Conservation (phyloP, 2,329 filamentous ascomycete genomes). For the Metarhizium brunneum region DNA sequence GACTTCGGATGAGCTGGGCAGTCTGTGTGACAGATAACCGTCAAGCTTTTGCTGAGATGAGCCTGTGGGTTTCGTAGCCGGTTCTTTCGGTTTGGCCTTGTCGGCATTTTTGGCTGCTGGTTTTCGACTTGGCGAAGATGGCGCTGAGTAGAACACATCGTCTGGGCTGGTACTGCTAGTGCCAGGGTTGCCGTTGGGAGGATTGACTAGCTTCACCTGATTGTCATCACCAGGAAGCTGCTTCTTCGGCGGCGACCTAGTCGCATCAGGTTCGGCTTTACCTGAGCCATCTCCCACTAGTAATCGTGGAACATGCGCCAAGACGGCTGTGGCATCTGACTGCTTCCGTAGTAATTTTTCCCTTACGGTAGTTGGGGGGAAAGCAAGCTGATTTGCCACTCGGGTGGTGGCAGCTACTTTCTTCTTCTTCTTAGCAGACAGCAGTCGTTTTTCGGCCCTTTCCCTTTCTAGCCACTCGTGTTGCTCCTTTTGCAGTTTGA, state of each 20-base stretch:
- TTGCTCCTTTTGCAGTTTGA: constrained; percentile 52
- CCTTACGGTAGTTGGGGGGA: neutral
- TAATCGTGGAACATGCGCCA: neutral
- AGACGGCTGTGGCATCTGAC: neutral
- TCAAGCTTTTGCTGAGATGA: neutral
- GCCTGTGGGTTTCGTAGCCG: neutral
- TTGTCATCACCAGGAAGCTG: constrained; percentile 2
- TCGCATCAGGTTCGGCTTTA: neutral
- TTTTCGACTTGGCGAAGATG: neutral
- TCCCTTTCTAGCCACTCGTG: constrained; percentile 30
- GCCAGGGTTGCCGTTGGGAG: constrained; percentile 12
- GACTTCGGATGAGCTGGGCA: constrained; percentile 5
- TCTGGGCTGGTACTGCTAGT: constrained; percentile 1
- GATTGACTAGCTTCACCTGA: constrained; percentile 9
- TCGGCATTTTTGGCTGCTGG: neutral
- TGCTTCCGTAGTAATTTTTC: neutral
- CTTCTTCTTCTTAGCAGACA: constrained; percentile 15
- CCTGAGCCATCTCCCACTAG: neutral
- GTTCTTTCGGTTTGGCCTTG: neutral
- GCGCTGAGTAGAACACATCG: neutral
- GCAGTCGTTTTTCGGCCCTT: constrained; percentile 22
- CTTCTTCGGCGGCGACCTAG: neutral
- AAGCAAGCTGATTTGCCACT: neutral
- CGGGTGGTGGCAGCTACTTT: neutral
- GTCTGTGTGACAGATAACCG: constrained; percentile 1